A percentile compares a stretch with the other conserved stretches of the same genome.
phyloP scores from a whole-genome alignment of 202 grass and related monocot species.

The Hordeum pubiflorum region DNA sequence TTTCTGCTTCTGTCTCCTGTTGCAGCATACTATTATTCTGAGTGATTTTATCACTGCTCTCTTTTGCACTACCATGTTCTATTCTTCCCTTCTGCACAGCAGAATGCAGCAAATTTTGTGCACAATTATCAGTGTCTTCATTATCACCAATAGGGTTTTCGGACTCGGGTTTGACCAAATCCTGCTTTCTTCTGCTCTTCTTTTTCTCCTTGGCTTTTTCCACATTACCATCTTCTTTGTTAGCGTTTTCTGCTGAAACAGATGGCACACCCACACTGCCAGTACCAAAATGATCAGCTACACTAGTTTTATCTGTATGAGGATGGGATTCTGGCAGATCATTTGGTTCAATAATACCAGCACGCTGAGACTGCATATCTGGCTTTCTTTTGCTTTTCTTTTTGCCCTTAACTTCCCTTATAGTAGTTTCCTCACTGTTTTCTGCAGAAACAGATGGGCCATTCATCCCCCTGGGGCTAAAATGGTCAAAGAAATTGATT shows the following conservation, averaged over 20 bases:
- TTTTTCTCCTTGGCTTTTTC: conserved; percentile 43
- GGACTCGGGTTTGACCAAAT: conserved; percentile 7
- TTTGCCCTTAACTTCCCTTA: conserved; percentile 29
- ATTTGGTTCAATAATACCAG: conserved; percentile 28
- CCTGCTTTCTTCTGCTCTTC: conserved; percentile 28
- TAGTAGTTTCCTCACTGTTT: conserved; percentile 24
- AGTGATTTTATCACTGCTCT: neutral
- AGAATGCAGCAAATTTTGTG: conserved; percentile 24
- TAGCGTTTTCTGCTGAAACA: conserved; percentile 27
- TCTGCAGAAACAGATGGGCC: conserved; percentile 25
- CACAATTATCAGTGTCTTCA: conserved; percentile 19
- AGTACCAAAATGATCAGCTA: conserved; percentile 28
- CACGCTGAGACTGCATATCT: conserved; percentile 5
- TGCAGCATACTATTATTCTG: neutral
- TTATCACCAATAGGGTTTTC: conserved; percentile 11
- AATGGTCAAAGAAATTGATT: conserved; percentile 46
- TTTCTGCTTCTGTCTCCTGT: neutral
- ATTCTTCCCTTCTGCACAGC: conserved; percentile 19
- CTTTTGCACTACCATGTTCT: neutral
- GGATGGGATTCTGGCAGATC: conserved; percentile 13
- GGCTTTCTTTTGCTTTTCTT: conserved; percentile 43
- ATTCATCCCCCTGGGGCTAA: conserved; percentile 25
- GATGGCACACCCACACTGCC: conserved; percentile 22
- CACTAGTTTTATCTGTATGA: conserved; percentile 32
- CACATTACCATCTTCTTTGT: conserved; percentile 18